Base-by-base conservation (phyloP, 2,329 filamentous ascomycete genomes). In the Beauveria sp. region DNA sequence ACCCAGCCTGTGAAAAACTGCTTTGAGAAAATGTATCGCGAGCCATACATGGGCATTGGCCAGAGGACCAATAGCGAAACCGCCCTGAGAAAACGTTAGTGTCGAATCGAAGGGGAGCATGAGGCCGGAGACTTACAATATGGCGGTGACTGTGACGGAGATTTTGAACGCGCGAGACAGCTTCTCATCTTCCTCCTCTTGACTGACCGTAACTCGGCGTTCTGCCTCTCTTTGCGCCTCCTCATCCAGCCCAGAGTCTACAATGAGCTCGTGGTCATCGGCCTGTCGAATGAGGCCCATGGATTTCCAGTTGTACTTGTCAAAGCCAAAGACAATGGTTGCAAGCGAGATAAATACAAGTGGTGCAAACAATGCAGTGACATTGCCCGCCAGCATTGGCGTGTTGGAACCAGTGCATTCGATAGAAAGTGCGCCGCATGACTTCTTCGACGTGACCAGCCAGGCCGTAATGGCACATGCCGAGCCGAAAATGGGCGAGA, bases 21-120 rank as follows among this genome's bases (percentile, higher is more conserved):
- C 54, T 73, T 73, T 18, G 70, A 72, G 43, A 75, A 75, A 59
- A 96, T 82, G 70, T 96, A 96, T 1, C 83, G 83, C 0, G 81
- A 81, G 12, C 91, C 92, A 70, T 94, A 96, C 85, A 96, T 86
- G 1, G 92, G 92, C 82, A 96, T 93, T 0, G 92, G 92, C 91
- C 92, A 96, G 18, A 96, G 81, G 2, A 96, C 80, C 0, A 96
- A 77, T 61, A 96, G 78, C 0, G 84, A 80, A 0, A 96, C 63
- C 0, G 90, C 89, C 76, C 65, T 70, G 54, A 24, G 6, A 3
- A 20, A 7, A 1, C 0, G 59, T 61, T 52, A 61, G 59, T 18
- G 7, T 34, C 12, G 4, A 50, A 12, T 2, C 10, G 3, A 51
- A 9, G 16, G 10, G 20, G 1, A 12, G 14, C 4, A 18, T 4